Base-by-base conservation (phyloP, 2,329 filamentous ascomycete genomes). In the Clathrospora elynae region DNA sequence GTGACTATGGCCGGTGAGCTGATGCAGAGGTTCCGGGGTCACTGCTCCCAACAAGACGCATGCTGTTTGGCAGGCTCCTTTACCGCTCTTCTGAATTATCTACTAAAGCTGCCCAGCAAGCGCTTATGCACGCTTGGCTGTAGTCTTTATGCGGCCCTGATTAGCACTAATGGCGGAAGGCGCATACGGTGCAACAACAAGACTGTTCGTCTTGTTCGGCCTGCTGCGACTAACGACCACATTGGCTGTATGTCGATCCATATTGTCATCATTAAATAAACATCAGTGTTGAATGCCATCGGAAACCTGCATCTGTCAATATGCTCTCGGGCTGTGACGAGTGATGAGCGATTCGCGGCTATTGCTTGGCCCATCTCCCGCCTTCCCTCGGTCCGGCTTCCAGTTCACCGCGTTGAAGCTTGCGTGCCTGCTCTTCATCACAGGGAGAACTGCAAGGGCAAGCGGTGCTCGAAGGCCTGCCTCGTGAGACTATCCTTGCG, bases 71-170 rank as follows among this genome's bases (percentile, higher is more conserved):
- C 46, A 60, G 46, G 38, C 40, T 38, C 40, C 49, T 52, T 65
- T 67, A 70, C 67, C 67, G 67, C 67, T 67, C 57, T 69, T 68
- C 59, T 67, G 66, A 66, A 68, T 64, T 62, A 64, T 59, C 51
- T 46, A 45, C 35, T 44, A 42, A 42, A 53, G 46, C 33, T 46
- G 54, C 49, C 55, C 49, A 56, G 53, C 35, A 51, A 37, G 62
- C 66, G 65, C 66, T 69, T 67, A 69, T 67, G 66, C 66, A 68
- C 48, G 57, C 49, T 57, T 53, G 55, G 56, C 60, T 62, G 54
- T 61, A 53, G 59, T 36, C 51, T 40, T 47, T 42, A 53, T 66
- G 64, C 58, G 60, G 49, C 49, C 49, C 43, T 33, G 47, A 38
- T 32, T 41, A 49, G 47, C 53, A 58, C 63, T 62, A 64, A 64